Conservation (phyloP, 2,329 filamentous ascomycete species). For the Microcyclospora pomicola region DNA sequence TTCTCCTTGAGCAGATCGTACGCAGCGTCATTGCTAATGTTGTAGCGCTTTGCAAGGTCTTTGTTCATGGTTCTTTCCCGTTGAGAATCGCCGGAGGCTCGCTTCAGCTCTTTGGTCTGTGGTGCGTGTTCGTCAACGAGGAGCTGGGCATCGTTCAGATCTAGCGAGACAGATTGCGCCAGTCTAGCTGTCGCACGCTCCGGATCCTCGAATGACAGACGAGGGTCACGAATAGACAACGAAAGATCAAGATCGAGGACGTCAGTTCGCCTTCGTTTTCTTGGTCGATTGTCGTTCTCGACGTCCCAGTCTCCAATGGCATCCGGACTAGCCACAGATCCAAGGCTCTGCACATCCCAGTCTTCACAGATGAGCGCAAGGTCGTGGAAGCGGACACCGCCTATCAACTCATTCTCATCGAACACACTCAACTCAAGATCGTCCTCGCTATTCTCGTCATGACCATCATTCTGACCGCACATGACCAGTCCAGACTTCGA, state of each 20-base stretch:
- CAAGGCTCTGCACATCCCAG: slow-evolving; percentile 55
- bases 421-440: slow-evolving; percentile 38
- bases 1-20: slow-evolving; percentile 96
- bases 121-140: slow-evolving; percentile 65
- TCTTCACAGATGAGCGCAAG: slow-evolving; percentile 76
- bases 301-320: slow-evolving; percentile 24
- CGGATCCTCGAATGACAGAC: slow-evolving; percentile 60
- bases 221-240: slow-evolving; percentile 8
- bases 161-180: slow-evolving; percentile 66
- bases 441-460: slow-evolving; percentile 37
- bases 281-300: slow-evolving; percentile 26
- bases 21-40: slow-evolving; percentile 89
- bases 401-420: slow-evolving; percentile 51
- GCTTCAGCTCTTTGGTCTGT: slow-evolving; percentile 43
- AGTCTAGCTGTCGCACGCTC: slow-evolving; percentile 57
- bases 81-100: slow-evolving; percentile 41
- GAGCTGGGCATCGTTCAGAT: slow-evolving; percentile 77
- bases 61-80: slow-evolving; percentile 57
- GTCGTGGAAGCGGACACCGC: slow-evolving; percentile 64
- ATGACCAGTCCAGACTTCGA: slow-evolving; percentile 25
- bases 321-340: slow-evolving; percentile 23
- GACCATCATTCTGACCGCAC: slow-evolving; percentile 25
- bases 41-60: slow-evolving; percentile 70
- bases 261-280: slow-evolving; percentile 53
- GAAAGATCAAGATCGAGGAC: slow-evolving; percentile 8